These are phyloP conservation scores for Piper betle DNA, from an alignment of 164 flowering plant species.

Conservation along the genomic window DNA sequence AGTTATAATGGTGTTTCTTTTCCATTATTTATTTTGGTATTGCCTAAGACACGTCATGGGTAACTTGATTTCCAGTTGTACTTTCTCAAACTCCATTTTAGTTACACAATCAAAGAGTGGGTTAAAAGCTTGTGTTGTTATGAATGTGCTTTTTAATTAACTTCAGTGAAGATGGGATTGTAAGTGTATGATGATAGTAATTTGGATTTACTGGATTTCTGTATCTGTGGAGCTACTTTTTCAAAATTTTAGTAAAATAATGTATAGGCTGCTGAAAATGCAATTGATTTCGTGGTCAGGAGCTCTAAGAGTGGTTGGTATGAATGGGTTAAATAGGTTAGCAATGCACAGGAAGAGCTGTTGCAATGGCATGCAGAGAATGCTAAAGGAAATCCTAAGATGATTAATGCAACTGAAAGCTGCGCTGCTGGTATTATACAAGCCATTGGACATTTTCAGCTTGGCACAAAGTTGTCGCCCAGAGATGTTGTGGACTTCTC, in stretches of 20 bases:
- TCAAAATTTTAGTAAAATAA: not conserved
- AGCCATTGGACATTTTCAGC: constrained; percentile 70
- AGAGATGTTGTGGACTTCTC: constrained; percentile 44
- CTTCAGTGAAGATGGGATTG: too few relatives aligned
- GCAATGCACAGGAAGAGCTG: constrained; percentile 84
- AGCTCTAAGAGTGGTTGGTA: not conserved
- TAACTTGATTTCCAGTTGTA: too few relatives aligned
- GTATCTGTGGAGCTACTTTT: not conserved
- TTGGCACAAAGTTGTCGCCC: constrained; percentile 50
- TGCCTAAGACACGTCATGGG: too few relatives aligned
- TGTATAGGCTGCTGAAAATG: not conserved
- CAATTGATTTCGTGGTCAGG: not conserved
- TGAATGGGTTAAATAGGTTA: constrained; percentile 34
- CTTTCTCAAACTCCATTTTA: too few relatives aligned
- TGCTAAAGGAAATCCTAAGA: constrained; percentile 60
- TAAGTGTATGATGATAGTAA: too few relatives aligned
- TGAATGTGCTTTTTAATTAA: too few relatives aligned
- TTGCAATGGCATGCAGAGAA: constrained; percentile 67
- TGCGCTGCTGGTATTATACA: constrained; percentile 80
- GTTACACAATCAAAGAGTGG: too few relatives aligned
- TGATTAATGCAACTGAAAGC: constrained; percentile 69
- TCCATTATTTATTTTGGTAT: too few relatives aligned
- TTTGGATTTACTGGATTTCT: not conserved
- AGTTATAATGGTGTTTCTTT: too few relatives aligned
- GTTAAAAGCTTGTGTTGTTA: too few relatives aligned